These are phyloP conservation scores for Somion occarium DNA, from an alignment of 1,284 basidiomycete species.

Conservation along the genomic window DNA sequence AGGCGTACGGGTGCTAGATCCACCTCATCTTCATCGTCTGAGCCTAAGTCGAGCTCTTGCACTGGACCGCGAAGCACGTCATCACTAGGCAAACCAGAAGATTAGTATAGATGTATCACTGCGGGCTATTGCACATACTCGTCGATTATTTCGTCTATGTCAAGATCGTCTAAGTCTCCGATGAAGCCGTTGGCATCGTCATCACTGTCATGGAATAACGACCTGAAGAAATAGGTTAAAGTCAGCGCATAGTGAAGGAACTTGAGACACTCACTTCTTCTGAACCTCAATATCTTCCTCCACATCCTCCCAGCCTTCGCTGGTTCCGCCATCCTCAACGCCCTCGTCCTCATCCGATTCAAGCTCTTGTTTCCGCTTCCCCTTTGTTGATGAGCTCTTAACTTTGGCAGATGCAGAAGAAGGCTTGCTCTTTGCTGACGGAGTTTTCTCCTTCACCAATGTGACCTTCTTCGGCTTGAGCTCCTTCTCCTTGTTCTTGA, in stretches of 20 bases:
- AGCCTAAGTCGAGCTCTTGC: slow-evolving; percentile 67
- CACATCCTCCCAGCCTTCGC: slow-evolving; percentile 63
- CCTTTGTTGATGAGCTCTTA: slow-evolving; percentile 14
- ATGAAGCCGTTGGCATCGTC: slow-evolving; percentile 39
- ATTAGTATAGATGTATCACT: slow-evolving; percentile 9
- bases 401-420: slow-evolving; percentile 16
- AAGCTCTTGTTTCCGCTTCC: slow-evolving; percentile 5
- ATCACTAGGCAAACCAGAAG: slow-evolving; percentile 20
- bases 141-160: slow-evolving; percentile 27
- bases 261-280: slow-evolving; percentile 39
- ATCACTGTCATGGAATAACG: slow-evolving; percentile 48
- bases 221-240: slow-evolving; percentile 25
- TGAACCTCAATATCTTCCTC: slow-evolving; percentile 41
- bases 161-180: slow-evolving; percentile 45
- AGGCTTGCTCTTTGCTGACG: slow-evolving; percentile 15
- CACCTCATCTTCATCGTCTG: slow-evolving; percentile 44
- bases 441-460: background rate
- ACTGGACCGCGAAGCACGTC: slow-evolving; percentile 44
- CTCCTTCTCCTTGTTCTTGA: slow-evolving; percentile 15
- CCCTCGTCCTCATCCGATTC: slow-evolving; percentile 25
- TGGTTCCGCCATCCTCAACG: slow-evolving; percentile 21
- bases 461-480: slow-evolving; percentile 8
- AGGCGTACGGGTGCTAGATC: slow-evolving; percentile 29
- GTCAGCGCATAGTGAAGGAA: slow-evolving; percentile 8
- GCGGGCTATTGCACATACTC: slow-evolving; percentile 10